These are phyloP conservation scores for Calonectria honghensis DNA, from an alignment of 2,329 filamentous ascomycete species.

Conservation along the genomic window DNA sequence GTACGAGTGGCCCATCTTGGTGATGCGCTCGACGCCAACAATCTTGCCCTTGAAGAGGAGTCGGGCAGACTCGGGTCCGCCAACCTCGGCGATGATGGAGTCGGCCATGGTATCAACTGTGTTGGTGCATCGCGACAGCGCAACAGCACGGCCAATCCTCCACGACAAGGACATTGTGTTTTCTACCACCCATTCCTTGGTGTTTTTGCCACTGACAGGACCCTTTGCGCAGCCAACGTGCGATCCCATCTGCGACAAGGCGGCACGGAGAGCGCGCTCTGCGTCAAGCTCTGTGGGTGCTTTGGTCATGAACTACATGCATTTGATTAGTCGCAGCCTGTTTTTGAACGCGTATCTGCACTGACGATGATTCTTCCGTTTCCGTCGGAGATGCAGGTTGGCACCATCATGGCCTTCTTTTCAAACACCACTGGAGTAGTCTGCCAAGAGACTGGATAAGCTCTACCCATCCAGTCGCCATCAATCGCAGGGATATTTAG, in stretches of 20 bases:
- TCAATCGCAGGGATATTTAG: constrained; percentile 62
- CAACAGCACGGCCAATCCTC: constrained; percentile 70
- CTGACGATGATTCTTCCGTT: constrained; percentile 50
- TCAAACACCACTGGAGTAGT: constrained; percentile 55
- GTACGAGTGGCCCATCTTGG: constrained; percentile 65
- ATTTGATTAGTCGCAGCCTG: background rate
- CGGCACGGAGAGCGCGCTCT: constrained; percentile 39
- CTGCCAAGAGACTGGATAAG: constrained; percentile 55
- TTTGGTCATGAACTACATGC: constrained; percentile 33
- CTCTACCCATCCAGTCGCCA: constrained; percentile 62
- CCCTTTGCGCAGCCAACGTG: constrained; percentile 56
- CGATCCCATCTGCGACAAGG: constrained; percentile 57
- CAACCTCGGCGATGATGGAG: constrained; percentile 61
- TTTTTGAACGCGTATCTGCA: constrained; percentile 17
- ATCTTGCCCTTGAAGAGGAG: constrained; percentile 56
- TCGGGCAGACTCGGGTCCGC: constrained; percentile 55
- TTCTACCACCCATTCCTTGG: constrained; percentile 58
- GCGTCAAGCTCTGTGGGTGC: constrained; percentile 54
- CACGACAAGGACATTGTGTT: constrained; percentile 63
- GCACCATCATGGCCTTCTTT: constrained; percentile 59
- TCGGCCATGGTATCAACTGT: constrained; percentile 64
- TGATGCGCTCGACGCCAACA: constrained; percentile 60
- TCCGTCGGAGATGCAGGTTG: constrained; percentile 49
- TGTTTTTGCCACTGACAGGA: constrained; percentile 57
- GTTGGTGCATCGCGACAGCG: constrained; percentile 31